Conservation (phyloP, 2,329 filamentous ascomycete genomes). For the Plenodomus tracheiphilus region DNA sequence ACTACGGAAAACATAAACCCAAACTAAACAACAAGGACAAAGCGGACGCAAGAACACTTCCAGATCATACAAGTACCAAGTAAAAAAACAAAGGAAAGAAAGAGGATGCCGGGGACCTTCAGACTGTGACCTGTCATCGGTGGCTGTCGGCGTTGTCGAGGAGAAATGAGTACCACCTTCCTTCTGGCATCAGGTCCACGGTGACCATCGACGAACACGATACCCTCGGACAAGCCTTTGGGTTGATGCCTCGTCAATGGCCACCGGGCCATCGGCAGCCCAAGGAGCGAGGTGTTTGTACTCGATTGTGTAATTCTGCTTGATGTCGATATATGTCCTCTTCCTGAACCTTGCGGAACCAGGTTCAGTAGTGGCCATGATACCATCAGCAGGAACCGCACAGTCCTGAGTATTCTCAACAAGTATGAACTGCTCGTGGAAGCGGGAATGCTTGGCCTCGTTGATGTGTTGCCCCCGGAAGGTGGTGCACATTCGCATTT, state of each 20-base stretch:
- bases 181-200: neutral
- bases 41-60: neutral
- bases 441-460: neutral
- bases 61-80: neutral
- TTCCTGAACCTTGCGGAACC: slow-evolving; percentile 18
- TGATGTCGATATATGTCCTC: slow-evolving; percentile 25
- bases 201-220: slow-evolving; percentile 1
- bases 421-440: slow-evolving; percentile 9
- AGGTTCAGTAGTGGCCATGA: slow-evolving; percentile 7
- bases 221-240: slow-evolving; percentile 7
- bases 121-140: neutral
- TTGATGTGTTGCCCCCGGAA: neutral
- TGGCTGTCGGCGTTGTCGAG: slow-evolving; percentile 7
- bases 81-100: neutral
- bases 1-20: too few relatives aligned
- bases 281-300: slow-evolving; percentile 16
- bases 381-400: slow-evolving; percentile 2
- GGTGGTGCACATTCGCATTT: neutral
- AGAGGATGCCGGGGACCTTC: neutral
- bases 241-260: slow-evolving; percentile 11
- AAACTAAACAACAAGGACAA: neutral
- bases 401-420: slow-evolving; percentile 8
- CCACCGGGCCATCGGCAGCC: slow-evolving; percentile 1
- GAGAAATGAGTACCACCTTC: neutral
- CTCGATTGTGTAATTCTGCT: slow-evolving; percentile 18